Evolutionary conservation across 441 rosid species (phyloP), one percentile per base, ranked within the genome.

Genomic region (Gossypium davidsonii): DNA sequence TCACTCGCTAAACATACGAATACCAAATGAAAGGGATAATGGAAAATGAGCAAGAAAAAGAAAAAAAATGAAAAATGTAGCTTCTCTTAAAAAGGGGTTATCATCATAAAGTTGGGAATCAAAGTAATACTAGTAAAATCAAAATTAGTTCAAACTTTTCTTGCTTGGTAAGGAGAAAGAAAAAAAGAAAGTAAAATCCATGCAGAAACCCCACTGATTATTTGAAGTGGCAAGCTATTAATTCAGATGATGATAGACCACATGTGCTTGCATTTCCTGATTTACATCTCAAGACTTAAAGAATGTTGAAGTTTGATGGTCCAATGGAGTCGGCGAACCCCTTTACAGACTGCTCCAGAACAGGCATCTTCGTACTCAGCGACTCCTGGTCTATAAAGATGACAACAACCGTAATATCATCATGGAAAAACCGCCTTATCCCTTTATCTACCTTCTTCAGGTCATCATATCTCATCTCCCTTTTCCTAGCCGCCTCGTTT

Each of bases 341-440:
- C 77, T 86, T 78, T 34, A 94, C 73, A 6, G 98, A 92, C 74
- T 85, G 71, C 79, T 85, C 93, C 4, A 90, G 91, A 44, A 82
- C 86, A 7, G 87, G 67, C 20, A 73, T 65, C 74, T 79, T 83
- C 68, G 85, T 80, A 46, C 76, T 82, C 49, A 73, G 72, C 73
- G 77, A 61, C 56, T 86, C 90, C 15, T 80, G 87, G 80, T 94
- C 97, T 75, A 92, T 79, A 73, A 86, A 92, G 83, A 92, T 70
- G 59, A 94, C 98, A 52, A 89, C 83, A 71, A 94, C 94, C 1
- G 98, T 89, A 69, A 91, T 94, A 73, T 94, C 98, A 61, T 92
- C 98, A 15, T 94, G 98, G 63, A 79, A 85, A 79, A 70, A 76
- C 58, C 98, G 83, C 58, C 98, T 83, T 8, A 71, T 71, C 60